These are phyloP conservation scores for Gracilaria caudata DNA, from an alignment of 23 red algal species.

Conservation along the genomic window DNA sequence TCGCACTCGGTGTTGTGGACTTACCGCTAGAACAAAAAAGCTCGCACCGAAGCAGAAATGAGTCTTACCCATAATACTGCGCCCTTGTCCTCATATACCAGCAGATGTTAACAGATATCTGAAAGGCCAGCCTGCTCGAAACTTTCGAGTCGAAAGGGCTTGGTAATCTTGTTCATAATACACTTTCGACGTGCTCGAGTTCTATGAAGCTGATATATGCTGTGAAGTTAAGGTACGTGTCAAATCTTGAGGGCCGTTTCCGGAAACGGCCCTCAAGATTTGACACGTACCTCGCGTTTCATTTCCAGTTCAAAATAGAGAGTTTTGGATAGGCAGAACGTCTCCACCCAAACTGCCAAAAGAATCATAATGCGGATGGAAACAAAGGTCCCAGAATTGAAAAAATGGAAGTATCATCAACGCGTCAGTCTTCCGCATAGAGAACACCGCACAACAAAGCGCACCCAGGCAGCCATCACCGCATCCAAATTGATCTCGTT, in stretches of 20 bases:
- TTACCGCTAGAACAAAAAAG: constrained; percentile 63
- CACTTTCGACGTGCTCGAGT: no score
- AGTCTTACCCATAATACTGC: constrained; percentile 22
- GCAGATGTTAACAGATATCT: neutral
- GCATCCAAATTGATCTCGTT: neutral
- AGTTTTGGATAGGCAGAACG: neutral
- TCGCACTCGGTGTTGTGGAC: no score
- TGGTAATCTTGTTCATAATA: no score
- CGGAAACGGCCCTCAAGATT: no score
- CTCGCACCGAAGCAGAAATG: constrained; percentile 65
- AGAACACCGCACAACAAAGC: no score
- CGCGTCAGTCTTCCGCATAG: no score
- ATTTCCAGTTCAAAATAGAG: neutral
- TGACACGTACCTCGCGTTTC: neutral
- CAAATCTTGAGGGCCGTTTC: no score
- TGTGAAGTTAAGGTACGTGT: no score
- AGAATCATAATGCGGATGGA: neutral
- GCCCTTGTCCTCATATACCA: neutral
- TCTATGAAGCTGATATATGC: no score
- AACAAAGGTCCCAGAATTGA: neutral
- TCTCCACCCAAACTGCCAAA: neutral
- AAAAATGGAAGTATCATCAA: neutral
- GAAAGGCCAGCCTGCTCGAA: neutral
- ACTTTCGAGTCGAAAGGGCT: no score
- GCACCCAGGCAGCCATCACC: neutral